Conservation (phyloP, 208 protist genomes). For the Leishmania braziliensis region DNA sequence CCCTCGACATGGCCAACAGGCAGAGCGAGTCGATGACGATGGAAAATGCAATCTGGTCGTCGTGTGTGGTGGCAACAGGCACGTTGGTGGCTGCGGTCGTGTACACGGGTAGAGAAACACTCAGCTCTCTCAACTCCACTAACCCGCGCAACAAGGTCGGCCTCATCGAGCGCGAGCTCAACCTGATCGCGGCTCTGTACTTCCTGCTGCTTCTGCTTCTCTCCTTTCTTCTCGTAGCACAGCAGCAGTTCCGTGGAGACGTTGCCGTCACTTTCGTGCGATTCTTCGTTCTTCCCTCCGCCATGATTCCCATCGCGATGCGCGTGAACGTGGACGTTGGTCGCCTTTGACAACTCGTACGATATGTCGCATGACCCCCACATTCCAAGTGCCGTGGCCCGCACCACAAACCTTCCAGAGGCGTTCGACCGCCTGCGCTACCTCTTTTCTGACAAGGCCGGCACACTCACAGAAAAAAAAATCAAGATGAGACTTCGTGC, state of each 20-base stretch:
- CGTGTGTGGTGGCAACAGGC: constrained; percentile 96
- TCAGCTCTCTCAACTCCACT: constrained; percentile 95
- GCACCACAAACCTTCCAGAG: constrained; percentile 97
- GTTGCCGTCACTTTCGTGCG: constrained; percentile 91
- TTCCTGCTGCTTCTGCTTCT: constrained; percentile 72
- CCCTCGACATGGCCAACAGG: constrained; percentile 50
- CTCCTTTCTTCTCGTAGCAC: constrained; percentile 63
- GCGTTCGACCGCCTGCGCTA: constrained; percentile 98
- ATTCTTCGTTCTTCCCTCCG: constrained; percentile 98
- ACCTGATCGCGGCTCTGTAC: constrained; percentile 93
- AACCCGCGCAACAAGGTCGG: constrained; percentile 89
- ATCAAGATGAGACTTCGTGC: constrained; percentile 94
- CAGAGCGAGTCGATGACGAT: constrained; percentile 76
- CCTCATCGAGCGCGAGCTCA: constrained; percentile 96
- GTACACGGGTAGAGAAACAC: constrained; percentile 96
- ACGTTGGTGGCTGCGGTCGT: constrained; percentile 79
- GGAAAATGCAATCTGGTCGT: constrained; percentile 98
- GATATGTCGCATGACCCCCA: constrained; percentile 90
- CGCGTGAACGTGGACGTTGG: constrained; percentile 98
- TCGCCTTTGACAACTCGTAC: constrained; percentile 96
- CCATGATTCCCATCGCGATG: constrained; percentile 98
- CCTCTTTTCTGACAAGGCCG: constrained; percentile 99
- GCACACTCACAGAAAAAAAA: constrained; percentile 98
- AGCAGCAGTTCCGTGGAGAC: constrained; percentile 77
- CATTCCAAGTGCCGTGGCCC: constrained; percentile 90